A percentile compares a stretch with the other conserved stretches of the same genome.
Conservation (phyloP, 345 rosid species). For the Erucastrum elatum region DNA sequence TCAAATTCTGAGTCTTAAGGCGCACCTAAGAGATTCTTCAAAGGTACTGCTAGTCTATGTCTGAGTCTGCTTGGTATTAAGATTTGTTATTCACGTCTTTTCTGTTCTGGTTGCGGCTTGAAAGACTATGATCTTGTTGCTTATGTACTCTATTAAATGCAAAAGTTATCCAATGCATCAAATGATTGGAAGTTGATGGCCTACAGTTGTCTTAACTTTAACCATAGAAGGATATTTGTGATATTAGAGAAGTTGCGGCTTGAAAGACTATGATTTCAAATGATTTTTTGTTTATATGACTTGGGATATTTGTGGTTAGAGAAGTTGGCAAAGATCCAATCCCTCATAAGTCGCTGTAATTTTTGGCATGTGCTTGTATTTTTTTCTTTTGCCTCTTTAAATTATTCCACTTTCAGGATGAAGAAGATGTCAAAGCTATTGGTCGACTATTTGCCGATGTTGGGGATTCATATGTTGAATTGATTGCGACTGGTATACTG, state of each 20-base stretch:
- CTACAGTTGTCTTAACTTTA: too few relatives aligned
- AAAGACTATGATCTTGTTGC: neutral
- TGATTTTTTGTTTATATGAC: slow-evolving; percentile 1
- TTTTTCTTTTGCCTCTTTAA: slow-evolving; percentile 21
- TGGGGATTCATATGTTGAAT: slow-evolving; percentile 97
- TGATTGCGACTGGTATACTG: slow-evolving; percentile 81
- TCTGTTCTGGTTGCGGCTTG: slow-evolving; percentile 24
- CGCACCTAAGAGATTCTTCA: slow-evolving; percentile 76
- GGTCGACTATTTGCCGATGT: slow-evolving; percentile 95
- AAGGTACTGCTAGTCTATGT: slow-evolving; percentile 54
- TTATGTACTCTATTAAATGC: too few relatives aligned
- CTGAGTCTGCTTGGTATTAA: slow-evolving; percentile 16
- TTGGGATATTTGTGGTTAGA: slow-evolving; percentile 3
- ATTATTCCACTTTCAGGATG: slow-evolving; percentile 64
- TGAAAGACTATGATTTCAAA: neutral
- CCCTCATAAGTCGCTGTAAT: slow-evolving; percentile 7
- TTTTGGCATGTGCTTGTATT: slow-evolving; percentile 20
- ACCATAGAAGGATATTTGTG: too few relatives aligned
- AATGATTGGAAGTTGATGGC: too few relatives aligned
- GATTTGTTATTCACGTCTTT: slow-evolving; percentile 3
- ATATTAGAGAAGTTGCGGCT: too few relatives aligned
- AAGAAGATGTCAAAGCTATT: slow-evolving; percentile 97
- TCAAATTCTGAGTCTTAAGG: slow-evolving; percentile 79
- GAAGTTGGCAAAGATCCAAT: slow-evolving; percentile 4
- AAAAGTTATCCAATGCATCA: too few relatives aligned